phyloP scores from a whole-genome alignment of 768 basidiomycete species.

The Leccinum subgranulosum region DNA sequence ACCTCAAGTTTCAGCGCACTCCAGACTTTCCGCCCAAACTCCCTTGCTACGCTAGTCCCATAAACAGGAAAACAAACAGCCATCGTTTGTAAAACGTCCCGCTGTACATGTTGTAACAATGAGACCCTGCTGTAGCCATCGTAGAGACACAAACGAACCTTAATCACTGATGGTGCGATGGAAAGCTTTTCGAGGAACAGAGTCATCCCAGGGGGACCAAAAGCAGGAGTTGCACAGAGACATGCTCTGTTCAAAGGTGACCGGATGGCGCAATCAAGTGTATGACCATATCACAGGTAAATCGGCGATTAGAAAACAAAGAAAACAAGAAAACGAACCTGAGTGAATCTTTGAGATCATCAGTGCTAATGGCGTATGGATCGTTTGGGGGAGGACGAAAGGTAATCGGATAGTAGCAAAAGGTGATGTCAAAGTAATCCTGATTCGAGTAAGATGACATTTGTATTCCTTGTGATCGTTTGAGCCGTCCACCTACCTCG shows the following conservation, averaged over 20 bases:
- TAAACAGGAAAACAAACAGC: constrained; percentile 79
- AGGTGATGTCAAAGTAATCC: constrained; percentile 92
- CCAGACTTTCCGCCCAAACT: constrained; percentile 79
- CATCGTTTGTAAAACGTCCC: constrained; percentile 82
- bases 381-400: constrained; percentile 94
- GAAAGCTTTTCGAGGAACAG: constrained; percentile 90
- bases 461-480: background rate
- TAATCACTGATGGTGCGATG: constrained; percentile 75
- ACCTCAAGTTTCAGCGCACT: constrained; percentile 90
- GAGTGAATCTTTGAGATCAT: constrained; percentile 75
- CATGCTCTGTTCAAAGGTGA: constrained; percentile 47
- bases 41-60: constrained; percentile 58
- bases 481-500: constrained; percentile 56
- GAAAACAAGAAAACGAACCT: constrained; percentile 40
- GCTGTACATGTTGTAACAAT: constrained; percentile 42
- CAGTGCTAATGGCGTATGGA: constrained; percentile 86
- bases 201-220: constrained; percentile 82
- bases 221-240: constrained; percentile 73
- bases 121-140: background rate
- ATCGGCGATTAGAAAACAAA: background rate
- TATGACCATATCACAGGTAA: constrained; percentile 1
- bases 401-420: constrained; percentile 98
- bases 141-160: constrained; percentile 45
- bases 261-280: background rate
- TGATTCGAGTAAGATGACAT: constrained; percentile 29